A percentile compares a stretch with the other conserved stretches of the same genome.
phyloP scores from a whole-genome alignment of 441 rosid species.

The Syzygium malaccense region DNA sequence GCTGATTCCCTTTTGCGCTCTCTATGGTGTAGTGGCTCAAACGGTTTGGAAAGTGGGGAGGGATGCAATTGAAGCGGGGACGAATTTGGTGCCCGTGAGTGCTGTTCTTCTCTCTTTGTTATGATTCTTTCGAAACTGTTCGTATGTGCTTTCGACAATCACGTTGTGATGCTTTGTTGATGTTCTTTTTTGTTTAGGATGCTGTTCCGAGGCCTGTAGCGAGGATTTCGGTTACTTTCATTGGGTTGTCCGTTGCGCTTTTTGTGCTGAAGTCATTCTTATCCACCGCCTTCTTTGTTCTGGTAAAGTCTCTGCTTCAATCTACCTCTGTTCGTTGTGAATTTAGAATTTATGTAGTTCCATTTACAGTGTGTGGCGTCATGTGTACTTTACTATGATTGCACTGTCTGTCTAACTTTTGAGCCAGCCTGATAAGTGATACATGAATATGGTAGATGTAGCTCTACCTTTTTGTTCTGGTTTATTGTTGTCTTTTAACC shows the following conservation, averaged over 20 bases:
- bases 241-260: conserved; percentile 35
- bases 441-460: not conserved
- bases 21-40: conserved; percentile 41
- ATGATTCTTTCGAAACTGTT: not conserved
- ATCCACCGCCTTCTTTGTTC: conserved; percentile 73
- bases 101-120: conserved; percentile 1
- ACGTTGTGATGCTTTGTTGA: not conserved
- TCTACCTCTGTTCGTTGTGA: not conserved
- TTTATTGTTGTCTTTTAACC: not conserved
- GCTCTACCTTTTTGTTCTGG: not conserved
- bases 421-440: not conserved
- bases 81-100: conserved; percentile 81
- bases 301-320: conserved; percentile 33
- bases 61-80: conserved; percentile 82
- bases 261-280: conserved; percentile 68
- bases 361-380: not conserved
- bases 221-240: conserved; percentile 47
- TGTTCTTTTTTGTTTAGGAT: conserved; percentile 30
- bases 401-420: not conserved
- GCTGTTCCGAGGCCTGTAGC: conserved; percentile 81
- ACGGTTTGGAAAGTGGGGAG: conserved; percentile 73
- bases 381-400: not conserved
- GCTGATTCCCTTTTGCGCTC: conserved; percentile 4
- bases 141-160: not conserved
- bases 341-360: not conserved